Evolutionary conservation across 805 yeast species (phyloP), one percentile per base, ranked within the genome.

Genomic region (Sugiyamaella americana): DNA sequence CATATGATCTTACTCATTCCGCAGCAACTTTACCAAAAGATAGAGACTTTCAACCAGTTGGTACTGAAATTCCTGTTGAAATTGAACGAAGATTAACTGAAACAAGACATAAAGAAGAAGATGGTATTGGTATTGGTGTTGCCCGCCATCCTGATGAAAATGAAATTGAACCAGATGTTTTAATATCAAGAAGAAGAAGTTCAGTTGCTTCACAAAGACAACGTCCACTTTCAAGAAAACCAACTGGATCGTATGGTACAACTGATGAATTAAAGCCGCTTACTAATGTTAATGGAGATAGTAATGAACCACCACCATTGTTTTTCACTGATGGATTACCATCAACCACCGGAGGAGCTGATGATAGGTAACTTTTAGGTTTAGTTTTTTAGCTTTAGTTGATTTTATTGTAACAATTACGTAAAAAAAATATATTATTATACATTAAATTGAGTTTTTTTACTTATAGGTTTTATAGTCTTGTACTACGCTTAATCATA

Each of bases 261-360:
- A 50, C 40, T 2, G 65, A 60, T 13, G 62, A 57, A 29, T 51
- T 63, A 44, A 58, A 52, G 43, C 67, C 67, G 8, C 36, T 63
- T 53, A 51, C 65, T 1, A 43, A 55, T 17, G 47, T 46, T 13
- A n/a, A n/a, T n/a, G n/a, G n/a, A n/a, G 49, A 42, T 13, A 35
- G 43, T 21, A 47, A 40, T 20, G 40, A 44, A 16, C 45, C 43
- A 21, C 39, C 47, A 49, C 49, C 54, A 2, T 51, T 64, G 43
- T 64, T 64, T 50, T 64, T 64, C 46, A 63, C 65, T 30, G 54
- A 51, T 24, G 68, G 64, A 2, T 51, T 64, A 21, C 68, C 68
- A 13, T 46, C 49, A 8, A 62, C 65, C 10, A 64, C 68, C 6
- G 46, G 62, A 2, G 62, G 65, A 18, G 47, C 51, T 16, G 47